A percentile compares a stretch with the other conserved stretches of the same genome.
These are phyloP conservation scores for Noccaea caerulescens DNA, from an alignment of 345 rosid genomes.

Conservation along the genomic window DNA sequence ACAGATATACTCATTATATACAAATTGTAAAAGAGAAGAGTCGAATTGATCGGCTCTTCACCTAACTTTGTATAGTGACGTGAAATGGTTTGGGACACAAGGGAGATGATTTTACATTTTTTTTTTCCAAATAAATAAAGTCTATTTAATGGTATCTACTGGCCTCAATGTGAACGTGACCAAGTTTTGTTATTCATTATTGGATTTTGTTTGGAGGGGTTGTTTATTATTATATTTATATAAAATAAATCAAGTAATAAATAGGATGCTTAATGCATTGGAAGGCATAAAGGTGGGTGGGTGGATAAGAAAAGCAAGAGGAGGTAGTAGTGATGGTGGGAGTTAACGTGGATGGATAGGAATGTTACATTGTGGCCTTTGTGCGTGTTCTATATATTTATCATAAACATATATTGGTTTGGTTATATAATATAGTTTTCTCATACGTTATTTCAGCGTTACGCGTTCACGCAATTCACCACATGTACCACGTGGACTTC, in stretches of 20 bases:
- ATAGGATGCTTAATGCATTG: slow-evolving; percentile 19
- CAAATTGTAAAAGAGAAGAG: slow-evolving; percentile 24
- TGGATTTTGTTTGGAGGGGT: background rate
- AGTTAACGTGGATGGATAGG: slow-evolving; percentile 45
- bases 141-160: background rate
- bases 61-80: slow-evolving; percentile 36
- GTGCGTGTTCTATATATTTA: background rate
- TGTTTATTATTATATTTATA: background rate
- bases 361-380: slow-evolving; percentile 32
- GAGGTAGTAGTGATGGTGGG: slow-evolving; percentile 37
- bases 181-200: background rate
- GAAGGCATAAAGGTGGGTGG: slow-evolving; percentile 28
- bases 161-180: slow-evolving; percentile 7
- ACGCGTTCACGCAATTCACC: slow-evolving; percentile 38
- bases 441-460: background rate
- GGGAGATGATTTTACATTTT: slow-evolving; percentile 25
- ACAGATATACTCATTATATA: background rate
- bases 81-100: slow-evolving; percentile 29
- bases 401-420: background rate
- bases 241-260: background rate
- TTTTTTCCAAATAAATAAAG: slow-evolving; percentile 16
- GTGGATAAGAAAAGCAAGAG: slow-evolving; percentile 41
- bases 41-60: slow-evolving; percentile 39
- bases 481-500: slow-evolving; percentile 39
- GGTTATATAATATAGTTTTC: background rate